These are phyloP conservation scores for Penicillium palitans DNA, from an alignment of 2,329 filamentous ascomycete genomes.

Conservation along the genomic window DNA sequence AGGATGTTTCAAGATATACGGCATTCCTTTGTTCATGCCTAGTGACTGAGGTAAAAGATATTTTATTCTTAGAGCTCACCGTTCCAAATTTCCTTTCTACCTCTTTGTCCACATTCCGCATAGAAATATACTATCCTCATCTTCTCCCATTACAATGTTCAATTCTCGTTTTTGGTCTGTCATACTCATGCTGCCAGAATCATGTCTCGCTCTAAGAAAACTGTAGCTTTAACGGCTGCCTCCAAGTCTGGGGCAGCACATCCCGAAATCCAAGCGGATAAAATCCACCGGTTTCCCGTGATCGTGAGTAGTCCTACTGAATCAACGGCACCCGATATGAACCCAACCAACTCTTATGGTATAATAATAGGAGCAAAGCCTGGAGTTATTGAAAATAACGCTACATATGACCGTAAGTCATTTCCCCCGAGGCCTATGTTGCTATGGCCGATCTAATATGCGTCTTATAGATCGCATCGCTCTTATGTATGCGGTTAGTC, in stretches of 20 bases:
- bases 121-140: not conserved
- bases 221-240: not conserved
- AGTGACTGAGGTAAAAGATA: not conserved
- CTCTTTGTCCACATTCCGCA: not conserved
- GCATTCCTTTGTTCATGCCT: not conserved
- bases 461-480: not conserved
- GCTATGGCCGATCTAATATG: not conserved
- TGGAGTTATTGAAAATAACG: conserved; percentile 50
- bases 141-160: not conserved
- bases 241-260: not conserved
- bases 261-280: not conserved
- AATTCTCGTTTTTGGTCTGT: not conserved
- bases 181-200: too few species aligned
- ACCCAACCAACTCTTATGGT: not conserved
- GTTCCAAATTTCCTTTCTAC: not conserved
- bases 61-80: not conserved
- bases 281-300: not conserved
- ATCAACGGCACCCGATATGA: not conserved
- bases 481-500: not conserved
- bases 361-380: conserved; percentile 43
- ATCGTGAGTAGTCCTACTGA: not conserved
- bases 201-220: not conserved
- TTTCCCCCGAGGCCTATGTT: not conserved
- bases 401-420: conserved; percentile 48
- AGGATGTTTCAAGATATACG: not conserved